Base-by-base conservation (phyloP, 2,329 filamentous ascomycete genomes). In the Ophiocordyceps camponoti-floridani region DNA sequence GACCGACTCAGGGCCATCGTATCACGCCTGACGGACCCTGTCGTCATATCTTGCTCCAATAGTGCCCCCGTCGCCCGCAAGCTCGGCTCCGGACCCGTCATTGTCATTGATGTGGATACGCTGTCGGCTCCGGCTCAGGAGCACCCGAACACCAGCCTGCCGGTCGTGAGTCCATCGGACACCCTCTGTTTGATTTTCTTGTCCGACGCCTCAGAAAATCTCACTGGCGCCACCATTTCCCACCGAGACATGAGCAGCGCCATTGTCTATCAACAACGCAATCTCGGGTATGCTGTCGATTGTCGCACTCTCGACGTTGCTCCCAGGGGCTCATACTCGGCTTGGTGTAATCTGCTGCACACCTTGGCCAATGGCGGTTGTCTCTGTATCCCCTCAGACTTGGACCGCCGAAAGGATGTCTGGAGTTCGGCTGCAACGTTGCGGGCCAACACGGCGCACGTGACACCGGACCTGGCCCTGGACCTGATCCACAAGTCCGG, bases 271-370 rank as follows among this genome's bases (percentile, higher is more conserved):
- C 42, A 44, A 28, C 43, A 47, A 35, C 23, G 35, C 14, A 30
- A 23, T 18, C 43, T 47, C 16, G 45, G 40, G 2, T 44, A 44
- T 13, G 18, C 42, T 4, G 40, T 19, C 6, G 19, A 44, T 13
- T 44, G 43, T 19, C 43, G 42, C 4, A 38, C 35, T 18, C 13
- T 47, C 37, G 42, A 47, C 18, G 18, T 30, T 14, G 37, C 43
- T 1, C 42, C 45, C 8, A 33, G 38, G 12, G 43, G 42, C 10
- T 47, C 45, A 8, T 44, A 42, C 18, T 19, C 44, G 10, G 38
- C 43, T 26, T 47, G 45, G 45, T 47, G 45, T 26, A 44, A 42
- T 26, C 16, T 47, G n/a, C 19, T 47, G 27, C 38, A 47, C 16
- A 44, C 45, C 8, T 33, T 44, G 16, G 30, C 40, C 13, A 37